Evolutionary conservation across 2,329 filamentous ascomycete species (phyloP).

Genomic region (Colletotrichum siamense): DNA sequence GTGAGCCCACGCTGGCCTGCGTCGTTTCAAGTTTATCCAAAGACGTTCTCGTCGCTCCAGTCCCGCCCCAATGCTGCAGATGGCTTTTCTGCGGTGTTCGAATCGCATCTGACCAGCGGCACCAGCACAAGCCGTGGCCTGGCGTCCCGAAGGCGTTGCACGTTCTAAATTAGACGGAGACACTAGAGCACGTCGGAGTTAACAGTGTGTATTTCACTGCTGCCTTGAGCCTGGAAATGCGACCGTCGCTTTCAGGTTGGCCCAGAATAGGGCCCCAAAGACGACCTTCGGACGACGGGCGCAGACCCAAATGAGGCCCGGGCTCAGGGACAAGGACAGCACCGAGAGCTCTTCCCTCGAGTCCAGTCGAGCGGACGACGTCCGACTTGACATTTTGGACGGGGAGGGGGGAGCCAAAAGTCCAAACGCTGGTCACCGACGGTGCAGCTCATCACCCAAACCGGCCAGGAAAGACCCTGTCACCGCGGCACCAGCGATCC

Average conservation of each 20-base stretch:
- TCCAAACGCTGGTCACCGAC: neutral
- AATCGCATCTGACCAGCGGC: conserved; percentile 10
- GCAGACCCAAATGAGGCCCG: neutral
- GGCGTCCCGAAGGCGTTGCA: conserved; percentile 8
- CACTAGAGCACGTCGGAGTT: neutral
- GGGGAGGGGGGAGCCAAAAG: neutral
- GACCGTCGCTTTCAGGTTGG: neutral
- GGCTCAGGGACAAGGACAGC: neutral
- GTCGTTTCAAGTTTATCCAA: conserved; percentile 1
- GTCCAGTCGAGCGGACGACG: neutral
- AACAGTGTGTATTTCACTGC: neutral
- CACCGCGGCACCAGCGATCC: neutral
- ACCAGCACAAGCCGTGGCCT: neutral
- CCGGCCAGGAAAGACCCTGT: neutral
- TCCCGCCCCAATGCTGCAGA: neutral
- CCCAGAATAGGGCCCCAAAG: neutral
- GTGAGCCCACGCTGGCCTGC: neutral
- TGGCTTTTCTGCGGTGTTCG: neutral
- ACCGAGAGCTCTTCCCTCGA: neutral
- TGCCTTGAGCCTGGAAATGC: neutral
- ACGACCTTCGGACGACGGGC: neutral
- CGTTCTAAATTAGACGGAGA: conserved; percentile 14
- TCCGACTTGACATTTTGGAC: conserved; percentile 6
- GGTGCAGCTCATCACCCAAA: neutral
- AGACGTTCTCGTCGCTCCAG: neutral